Percentiles rank a stretch among this genome's conserved stretches.
phyloP scores from a whole-genome alignment of 345 rosid genomes.

The Adansonia digitata region DNA sequence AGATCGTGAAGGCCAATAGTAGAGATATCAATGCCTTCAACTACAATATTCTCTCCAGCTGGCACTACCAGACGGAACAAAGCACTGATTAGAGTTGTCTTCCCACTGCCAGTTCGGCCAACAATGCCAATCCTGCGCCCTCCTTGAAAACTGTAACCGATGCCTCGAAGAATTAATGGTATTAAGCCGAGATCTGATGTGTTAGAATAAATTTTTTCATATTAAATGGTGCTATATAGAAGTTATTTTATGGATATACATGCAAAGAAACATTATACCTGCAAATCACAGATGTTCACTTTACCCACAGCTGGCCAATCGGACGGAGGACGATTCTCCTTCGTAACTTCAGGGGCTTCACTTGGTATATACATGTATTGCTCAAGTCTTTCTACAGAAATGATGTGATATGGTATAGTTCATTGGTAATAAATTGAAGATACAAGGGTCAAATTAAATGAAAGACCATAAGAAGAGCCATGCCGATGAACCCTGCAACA shows the following conservation, averaged over 20 bases:
- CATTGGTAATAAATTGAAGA: slow-evolving; percentile 82
- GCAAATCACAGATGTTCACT: slow-evolving; percentile 72
- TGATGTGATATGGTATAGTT: slow-evolving; percentile 71
- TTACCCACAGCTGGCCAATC: slow-evolving; percentile 82
- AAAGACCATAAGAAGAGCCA: slow-evolving; percentile 96
- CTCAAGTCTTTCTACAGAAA: slow-evolving; percentile 86
- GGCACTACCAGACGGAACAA: slow-evolving; percentile 88
- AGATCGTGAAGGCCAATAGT: slow-evolving; percentile 81
- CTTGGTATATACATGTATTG: slow-evolving; percentile 86
- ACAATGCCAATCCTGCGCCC: slow-evolving; percentile 92
- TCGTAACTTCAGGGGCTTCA: slow-evolving; percentile 80
- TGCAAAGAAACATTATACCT: slow-evolving; percentile 36
- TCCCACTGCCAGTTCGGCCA: slow-evolving; percentile 94
- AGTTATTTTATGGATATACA: neutral
- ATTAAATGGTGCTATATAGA: neutral
- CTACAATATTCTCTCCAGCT: slow-evolving; percentile 66
- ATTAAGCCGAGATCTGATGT: slow-evolving; percentile 69
- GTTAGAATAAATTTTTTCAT: slow-evolving; percentile 17
- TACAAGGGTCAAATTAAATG: slow-evolving; percentile 70
- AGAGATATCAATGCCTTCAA: slow-evolving; percentile 77
- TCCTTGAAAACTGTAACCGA: slow-evolving; percentile 79
- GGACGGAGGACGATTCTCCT: slow-evolving; percentile 62
- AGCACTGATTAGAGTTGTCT: slow-evolving; percentile 88
- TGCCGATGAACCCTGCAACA: slow-evolving; percentile 79
- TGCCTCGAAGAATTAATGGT: slow-evolving; percentile 72